These are phyloP conservation scores for Roridomyces roridus DNA, from an alignment of 768 basidiomycete species.

Conservation along the genomic window DNA sequence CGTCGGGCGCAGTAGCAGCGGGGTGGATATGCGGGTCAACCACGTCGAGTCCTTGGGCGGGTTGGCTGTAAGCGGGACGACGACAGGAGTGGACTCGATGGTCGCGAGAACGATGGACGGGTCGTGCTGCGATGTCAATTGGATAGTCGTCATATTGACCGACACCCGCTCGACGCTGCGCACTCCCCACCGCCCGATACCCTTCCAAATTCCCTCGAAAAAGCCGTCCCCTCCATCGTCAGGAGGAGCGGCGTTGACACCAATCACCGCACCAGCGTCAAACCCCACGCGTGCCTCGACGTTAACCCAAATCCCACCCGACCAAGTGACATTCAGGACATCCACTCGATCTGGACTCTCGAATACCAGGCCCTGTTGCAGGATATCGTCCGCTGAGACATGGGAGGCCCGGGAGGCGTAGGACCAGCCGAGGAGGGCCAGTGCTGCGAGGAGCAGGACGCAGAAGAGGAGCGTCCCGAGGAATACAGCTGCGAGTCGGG, in stretches of 20 bases:
- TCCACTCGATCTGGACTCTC: slow-evolving; percentile 67
- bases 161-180: slow-evolving; percentile 60
- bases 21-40: slow-evolving; percentile 60
- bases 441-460: slow-evolving; percentile 46
- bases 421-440: slow-evolving; percentile 66
- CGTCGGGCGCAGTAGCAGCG: slow-evolving; percentile 60
- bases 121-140: slow-evolving; percentile 52
- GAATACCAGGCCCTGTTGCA: slow-evolving; percentile 60
- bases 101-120: slow-evolving; percentile 48
- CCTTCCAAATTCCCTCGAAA: slow-evolving; percentile 62
- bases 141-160: slow-evolving; percentile 57
- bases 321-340: slow-evolving; percentile 63
- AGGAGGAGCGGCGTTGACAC: slow-evolving; percentile 54
- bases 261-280: slow-evolving; percentile 69
- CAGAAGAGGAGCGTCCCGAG: slow-evolving; percentile 59
- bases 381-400: slow-evolving; percentile 62
- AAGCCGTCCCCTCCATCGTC: slow-evolving; percentile 47
- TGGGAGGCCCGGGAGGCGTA: slow-evolving; percentile 64
- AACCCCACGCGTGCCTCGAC: slow-evolving; percentile 66
- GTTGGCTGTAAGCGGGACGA: slow-evolving; percentile 61
- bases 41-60: slow-evolving; percentile 59
- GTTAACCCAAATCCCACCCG: slow-evolving; percentile 64
- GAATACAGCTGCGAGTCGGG: slow-evolving; percentile 59
- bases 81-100: slow-evolving; percentile 54
- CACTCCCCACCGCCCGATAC: slow-evolving; percentile 72